Conservation (phyloP, 1,284 basidiomycete genomes). For the Cryptococcus sp. region DNA sequence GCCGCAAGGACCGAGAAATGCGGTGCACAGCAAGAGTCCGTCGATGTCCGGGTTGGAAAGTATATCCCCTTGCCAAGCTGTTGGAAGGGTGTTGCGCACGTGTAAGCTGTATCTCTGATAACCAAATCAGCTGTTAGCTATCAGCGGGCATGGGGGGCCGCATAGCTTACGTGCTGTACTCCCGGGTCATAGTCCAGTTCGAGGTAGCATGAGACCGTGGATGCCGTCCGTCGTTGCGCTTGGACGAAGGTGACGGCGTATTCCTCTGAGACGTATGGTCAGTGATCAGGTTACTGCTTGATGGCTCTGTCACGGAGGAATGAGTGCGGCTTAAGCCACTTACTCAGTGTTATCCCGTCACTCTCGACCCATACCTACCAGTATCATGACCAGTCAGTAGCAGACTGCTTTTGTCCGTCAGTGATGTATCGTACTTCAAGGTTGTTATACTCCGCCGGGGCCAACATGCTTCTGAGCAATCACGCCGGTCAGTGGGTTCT, state of each 20-base stretch:
- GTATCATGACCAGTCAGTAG: not conserved
- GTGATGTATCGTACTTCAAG: not conserved
- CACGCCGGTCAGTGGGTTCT: too few species aligned
- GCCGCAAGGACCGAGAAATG: not conserved
- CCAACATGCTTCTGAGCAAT: not conserved
- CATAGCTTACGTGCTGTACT: not conserved
- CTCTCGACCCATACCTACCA: conserved; percentile 3
- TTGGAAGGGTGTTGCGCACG: conserved; percentile 1
- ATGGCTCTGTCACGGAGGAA: not conserved
- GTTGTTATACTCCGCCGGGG: not conserved
- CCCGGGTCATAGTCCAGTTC: not conserved
- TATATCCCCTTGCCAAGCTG: conserved; percentile 1
- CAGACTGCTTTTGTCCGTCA: not conserved
- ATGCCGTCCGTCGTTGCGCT: not conserved
- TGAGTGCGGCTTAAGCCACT: not conserved
- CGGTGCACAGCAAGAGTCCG: conserved; percentile 1
- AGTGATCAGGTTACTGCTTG: not conserved
- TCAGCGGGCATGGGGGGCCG: not conserved
- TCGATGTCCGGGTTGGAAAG: conserved; percentile 6
- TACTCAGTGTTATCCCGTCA: not conserved
- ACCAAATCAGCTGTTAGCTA: not conserved
- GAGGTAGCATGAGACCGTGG: not conserved
- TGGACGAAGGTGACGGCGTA: not conserved
- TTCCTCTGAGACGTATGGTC: not conserved
- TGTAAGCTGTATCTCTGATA: conserved; percentile 8